Base-by-base conservation (phyloP, 495 filamentous ascomycete genomes). In the Xylaria bambusicola region DNA sequence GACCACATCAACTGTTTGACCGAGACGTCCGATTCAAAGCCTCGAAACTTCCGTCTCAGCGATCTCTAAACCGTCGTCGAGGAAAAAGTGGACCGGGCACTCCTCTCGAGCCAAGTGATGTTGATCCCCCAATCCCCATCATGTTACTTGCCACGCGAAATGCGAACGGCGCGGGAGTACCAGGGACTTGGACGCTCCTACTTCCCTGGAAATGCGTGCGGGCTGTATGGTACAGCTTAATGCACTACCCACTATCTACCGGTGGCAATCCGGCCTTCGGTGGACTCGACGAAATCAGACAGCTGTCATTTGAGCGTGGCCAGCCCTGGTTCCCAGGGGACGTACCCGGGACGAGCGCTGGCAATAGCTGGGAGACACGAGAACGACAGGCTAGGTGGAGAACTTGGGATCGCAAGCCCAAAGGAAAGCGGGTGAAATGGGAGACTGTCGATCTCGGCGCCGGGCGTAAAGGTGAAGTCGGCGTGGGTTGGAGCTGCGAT, bases 151-250 rank as follows among this genome's bases (percentile, higher is more conserved):
- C 89, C 29, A 87, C 82, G 13, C 80, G 82, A 10, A 68, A 79
- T 23, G 60, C 71, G 13, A 59, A 63, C 10, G 66, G 69, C n/a
- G 76, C 76, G n/a, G 75, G 77, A 9, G 69, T 73, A 1, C 86
- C 87, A 45, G 88, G 89, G 0, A 84, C 78, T 1, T 98, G 93
- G 92, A 95, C 89, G 1, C 64, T 98, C 1, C 79, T 98, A 29
- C 77, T 94, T 2, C 94, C 94, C 0, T 98, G 94, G 93, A 93
- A 92, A 66, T 96, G 91, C 62, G 87, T 97, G 27, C 72, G 81
- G 20, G 86, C 92, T 1, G 75, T 98, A 35, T 98, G 94, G 94
- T 90, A 93, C 65, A 81, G 84, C 15, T 65, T 98, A 12, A 87
- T 96, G 83, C 90, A 90, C 66, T 93, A 89, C 66, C 91, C 92